Evolutionary conservation across 2,329 filamentous ascomycete genomes (phyloP).

Genomic region (Penicillium expansum): DNA sequence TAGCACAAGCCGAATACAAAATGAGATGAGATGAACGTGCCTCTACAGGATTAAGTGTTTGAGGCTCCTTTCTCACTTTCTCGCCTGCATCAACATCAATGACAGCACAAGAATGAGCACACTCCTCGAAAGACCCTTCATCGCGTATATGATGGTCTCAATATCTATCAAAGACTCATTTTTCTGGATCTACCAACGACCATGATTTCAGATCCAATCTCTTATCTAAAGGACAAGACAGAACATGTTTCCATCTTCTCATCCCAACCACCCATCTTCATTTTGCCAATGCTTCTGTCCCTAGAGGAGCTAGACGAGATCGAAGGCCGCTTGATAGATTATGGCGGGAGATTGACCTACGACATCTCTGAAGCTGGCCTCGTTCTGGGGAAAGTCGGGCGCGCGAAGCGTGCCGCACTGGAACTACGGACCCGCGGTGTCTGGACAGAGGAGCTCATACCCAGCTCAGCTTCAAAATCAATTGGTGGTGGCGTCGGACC

Average conservation of each 20-base stretch:
- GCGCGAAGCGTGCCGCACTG: constrained; percentile 68
- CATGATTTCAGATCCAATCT: neutral
- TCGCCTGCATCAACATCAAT: neutral
- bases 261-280: constrained; percentile 62
- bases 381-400: constrained; percentile 70
- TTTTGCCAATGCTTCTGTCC: constrained; percentile 69
- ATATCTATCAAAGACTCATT: neutral
- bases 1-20: neutral
- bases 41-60: neutral
- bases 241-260: constrained; percentile 28
- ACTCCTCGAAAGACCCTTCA: neutral
- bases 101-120: neutral
- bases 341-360: constrained; percentile 62
- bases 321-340: constrained; percentile 60
- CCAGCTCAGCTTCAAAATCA: neutral
- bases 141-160: neutral
- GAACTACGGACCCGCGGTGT: constrained; percentile 71
- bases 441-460: constrained; percentile 40
- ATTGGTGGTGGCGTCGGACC: constrained; percentile 6
- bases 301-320: constrained; percentile 61
- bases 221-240: neutral
- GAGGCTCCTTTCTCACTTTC: neutral
- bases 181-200: neutral
- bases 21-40: neutral
- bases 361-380: constrained; percentile 70